Conservation (phyloP, 2,329 filamentous ascomycete species). For the Cadophora malorum region DNA sequence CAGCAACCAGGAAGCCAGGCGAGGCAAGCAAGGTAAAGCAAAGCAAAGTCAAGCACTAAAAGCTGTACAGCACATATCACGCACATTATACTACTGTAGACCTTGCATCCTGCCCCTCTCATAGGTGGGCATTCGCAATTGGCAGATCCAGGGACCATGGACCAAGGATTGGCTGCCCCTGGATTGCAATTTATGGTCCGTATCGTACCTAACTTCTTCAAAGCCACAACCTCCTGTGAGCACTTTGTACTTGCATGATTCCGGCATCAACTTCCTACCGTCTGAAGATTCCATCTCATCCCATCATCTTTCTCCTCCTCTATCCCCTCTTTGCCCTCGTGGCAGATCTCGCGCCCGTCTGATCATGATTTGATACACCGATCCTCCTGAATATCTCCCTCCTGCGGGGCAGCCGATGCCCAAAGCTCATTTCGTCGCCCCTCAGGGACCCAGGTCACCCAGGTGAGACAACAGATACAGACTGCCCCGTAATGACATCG, state of each 20-base stretch:
- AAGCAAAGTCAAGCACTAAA: neutral
- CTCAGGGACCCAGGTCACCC: neutral
- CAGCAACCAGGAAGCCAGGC: neutral
- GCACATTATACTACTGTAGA: conserved; percentile 13
- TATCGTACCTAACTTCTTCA: neutral
- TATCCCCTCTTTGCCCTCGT: neutral
- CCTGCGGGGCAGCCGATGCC: conserved; percentile 30
- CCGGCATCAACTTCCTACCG: conserved; percentile 12
- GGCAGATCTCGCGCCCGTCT: conserved; percentile 20
- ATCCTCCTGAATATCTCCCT: conserved; percentile 18
- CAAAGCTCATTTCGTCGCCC: conserved; percentile 23
- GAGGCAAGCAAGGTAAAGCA: conserved; percentile 2
- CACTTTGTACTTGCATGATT: conserved; percentile 12
- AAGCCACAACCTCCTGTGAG: neutral
- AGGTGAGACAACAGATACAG: conserved; percentile 19
- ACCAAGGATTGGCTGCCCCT: neutral
- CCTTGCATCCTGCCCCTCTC: conserved; percentile 22
- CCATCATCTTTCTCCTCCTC: neutral
- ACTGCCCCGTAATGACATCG: conserved; percentile 23
- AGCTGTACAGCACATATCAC: conserved; percentile 8
- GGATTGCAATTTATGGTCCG: conserved; percentile 8
- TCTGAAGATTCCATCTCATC: conserved; percentile 13
- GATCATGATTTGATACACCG: conserved; percentile 28
- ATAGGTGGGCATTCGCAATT: conserved; percentile 12
- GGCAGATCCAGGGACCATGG: conserved; percentile 1